Percentiles rank a stretch among this genome's conserved stretches.
Conservation (phyloP, 108 stramenopile species). For the Schizochytrium sp. region DNA sequence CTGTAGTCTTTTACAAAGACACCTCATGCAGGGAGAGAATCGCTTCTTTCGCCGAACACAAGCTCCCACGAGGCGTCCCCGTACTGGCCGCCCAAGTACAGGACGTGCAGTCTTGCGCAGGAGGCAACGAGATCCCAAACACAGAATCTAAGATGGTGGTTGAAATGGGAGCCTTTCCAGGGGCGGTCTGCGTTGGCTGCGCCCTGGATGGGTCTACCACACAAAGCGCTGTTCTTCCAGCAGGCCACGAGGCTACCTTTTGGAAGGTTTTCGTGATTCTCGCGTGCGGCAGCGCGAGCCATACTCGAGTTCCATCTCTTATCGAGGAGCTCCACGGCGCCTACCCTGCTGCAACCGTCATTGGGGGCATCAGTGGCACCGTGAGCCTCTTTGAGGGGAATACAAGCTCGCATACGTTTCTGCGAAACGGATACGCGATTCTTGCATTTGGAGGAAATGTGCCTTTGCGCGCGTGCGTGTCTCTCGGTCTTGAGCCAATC, state of each 20-base stretch:
- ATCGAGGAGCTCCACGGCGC: neutral
- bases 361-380: neutral
- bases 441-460: neutral
- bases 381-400: neutral
- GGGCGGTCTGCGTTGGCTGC: neutral
- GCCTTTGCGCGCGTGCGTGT: neutral
- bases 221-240: neutral
- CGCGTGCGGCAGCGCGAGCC: neutral
- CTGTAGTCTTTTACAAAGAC: neutral
- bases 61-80: neutral
- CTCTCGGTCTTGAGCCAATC: neutral
- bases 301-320: neutral
- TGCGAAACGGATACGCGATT: neutral
- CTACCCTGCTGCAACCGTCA: neutral
- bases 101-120: neutral
- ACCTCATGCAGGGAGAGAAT: neutral
- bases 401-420: neutral
- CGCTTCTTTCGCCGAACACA: neutral
- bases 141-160: neutral
- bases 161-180: neutral
- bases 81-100: neutral
- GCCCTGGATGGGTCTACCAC: neutral
- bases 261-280: neutral
- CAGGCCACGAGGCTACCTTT: neutral
- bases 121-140: neutral